Evolutionary conservation across 139 green algal genomes (phyloP).

Genomic region (Chlorella sp.): DNA sequence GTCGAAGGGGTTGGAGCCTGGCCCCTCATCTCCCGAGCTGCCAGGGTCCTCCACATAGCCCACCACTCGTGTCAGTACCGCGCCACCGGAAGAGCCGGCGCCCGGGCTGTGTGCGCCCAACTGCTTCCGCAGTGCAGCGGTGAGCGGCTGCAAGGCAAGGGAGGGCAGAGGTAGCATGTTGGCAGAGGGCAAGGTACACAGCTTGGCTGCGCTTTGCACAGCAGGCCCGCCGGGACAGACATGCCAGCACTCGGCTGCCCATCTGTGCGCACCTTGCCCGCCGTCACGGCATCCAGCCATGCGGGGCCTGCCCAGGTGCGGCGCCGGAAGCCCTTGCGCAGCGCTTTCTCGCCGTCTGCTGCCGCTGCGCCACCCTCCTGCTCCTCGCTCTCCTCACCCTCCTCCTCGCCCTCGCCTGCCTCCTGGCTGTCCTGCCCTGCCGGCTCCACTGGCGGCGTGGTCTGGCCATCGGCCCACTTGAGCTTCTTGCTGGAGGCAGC

Average conservation of each 20-base stretch:
- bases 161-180: background rate
- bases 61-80: slow-evolving; percentile 6
- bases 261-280: slow-evolving; percentile 38
- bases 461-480: slow-evolving; percentile 17
- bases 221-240: no score
- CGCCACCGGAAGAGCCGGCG: background rate
- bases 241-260: no score
- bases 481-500: slow-evolving; percentile 18
- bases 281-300: slow-evolving; percentile 64
- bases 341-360: slow-evolving; percentile 57
- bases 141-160: slow-evolving; percentile 6
- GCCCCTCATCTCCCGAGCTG: background rate
- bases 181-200: no score
- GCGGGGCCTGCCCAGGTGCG: slow-evolving; percentile 72
- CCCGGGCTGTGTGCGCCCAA: background rate
- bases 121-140: background rate
- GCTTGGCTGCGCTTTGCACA: no score
- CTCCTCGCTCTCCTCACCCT: background rate
- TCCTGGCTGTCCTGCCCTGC: background rate
- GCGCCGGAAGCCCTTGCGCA: slow-evolving; percentile 70
- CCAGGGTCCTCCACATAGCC: slow-evolving; percentile 24
- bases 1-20: slow-evolving; percentile 15
- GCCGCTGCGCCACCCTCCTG: slow-evolving; percentile 19
- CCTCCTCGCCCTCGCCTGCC: background rate
- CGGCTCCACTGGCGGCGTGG: background rate